phyloP scores from a whole-genome alignment of 306 rosid species.

The Trifolium fragiferum region DNA sequence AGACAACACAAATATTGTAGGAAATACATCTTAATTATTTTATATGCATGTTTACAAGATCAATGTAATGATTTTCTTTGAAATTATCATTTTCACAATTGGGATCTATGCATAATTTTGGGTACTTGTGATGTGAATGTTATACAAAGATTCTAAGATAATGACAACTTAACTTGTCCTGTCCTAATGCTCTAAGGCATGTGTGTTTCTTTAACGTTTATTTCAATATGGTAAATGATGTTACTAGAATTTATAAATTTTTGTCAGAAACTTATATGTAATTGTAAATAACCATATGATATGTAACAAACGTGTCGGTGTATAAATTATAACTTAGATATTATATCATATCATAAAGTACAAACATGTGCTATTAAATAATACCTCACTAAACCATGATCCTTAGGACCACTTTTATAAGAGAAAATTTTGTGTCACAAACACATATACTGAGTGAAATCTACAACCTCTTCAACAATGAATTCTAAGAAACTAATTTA shows the following conservation, averaged over 20 bases:
- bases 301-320: slow-evolving; percentile 15
- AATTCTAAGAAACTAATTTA: slow-evolving; percentile 26
- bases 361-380: background rate
- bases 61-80: background rate
- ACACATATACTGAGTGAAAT: background rate
- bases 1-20: background rate
- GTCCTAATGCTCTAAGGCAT: background rate
- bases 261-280: background rate
- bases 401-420: background rate
- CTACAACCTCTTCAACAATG: slow-evolving; percentile 31
- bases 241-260: background rate
- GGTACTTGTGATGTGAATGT: background rate
- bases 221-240: background rate
- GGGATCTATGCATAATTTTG: too few relatives aligned
- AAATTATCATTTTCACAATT: background rate
- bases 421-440: too few relatives aligned
- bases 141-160: background rate
- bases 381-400: background rate
- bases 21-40: too few relatives aligned
- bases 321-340: background rate
- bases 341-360: background rate
- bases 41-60: too few relatives aligned
- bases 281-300: background rate
- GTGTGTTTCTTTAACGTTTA: background rate
- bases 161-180: background rate